Percentiles rank a stretch among this genome's conserved stretches.
Evolutionary conservation across 148 eudicot genomes (phyloP).

Genomic region (Limonium bicolor): DNA sequence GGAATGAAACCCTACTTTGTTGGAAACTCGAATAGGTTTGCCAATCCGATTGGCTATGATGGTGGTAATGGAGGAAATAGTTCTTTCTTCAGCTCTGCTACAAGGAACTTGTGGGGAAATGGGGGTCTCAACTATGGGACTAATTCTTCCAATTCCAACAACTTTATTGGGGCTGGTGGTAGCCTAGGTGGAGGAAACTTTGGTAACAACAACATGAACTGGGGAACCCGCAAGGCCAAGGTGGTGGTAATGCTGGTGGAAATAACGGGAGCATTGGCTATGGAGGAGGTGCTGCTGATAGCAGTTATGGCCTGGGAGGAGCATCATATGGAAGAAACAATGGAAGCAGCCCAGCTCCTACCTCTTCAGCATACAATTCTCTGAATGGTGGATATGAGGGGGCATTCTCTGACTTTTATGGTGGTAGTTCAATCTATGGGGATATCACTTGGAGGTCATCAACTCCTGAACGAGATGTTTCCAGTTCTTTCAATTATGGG

Average conservation of each 20-base stretch:
- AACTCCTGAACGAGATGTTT: slow-evolving; percentile 37
- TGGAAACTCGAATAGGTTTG: slow-evolving; percentile 32
- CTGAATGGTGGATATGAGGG: slow-evolving; percentile 44
- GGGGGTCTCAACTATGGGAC: slow-evolving; percentile 27
- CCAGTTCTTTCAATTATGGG: slow-evolving; percentile 48
- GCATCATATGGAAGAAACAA: slow-evolving; percentile 35
- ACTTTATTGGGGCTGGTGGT: slow-evolving; percentile 23
- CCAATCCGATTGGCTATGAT: slow-evolving; percentile 23
- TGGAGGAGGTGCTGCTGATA: slow-evolving; percentile 32
- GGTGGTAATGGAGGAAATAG: slow-evolving; percentile 32
- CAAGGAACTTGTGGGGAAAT: slow-evolving; percentile 37
- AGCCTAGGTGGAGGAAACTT: slow-evolving; percentile 21
- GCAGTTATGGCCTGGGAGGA: slow-evolving; percentile 26
- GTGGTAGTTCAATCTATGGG: slow-evolving; percentile 31
- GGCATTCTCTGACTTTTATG: slow-evolving; percentile 41
- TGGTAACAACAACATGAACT: slow-evolving; percentile 26
- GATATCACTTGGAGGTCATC: slow-evolving; percentile 54
- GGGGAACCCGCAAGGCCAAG: slow-evolving; percentile 34
- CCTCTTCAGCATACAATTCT: slow-evolving; percentile 27
- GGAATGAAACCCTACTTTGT: slow-evolving; percentile 33
- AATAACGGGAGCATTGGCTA: slow-evolving; percentile 35
- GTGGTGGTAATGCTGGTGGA: slow-evolving; percentile 21
- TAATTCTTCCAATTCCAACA: slow-evolving; percentile 21
- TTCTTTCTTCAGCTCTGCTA: slow-evolving; percentile 31
- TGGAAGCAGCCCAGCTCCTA: slow-evolving; percentile 23